phyloP scores from a whole-genome alignment of 2,329 filamentous ascomycete species.

The Emmonsiellopsis sp. region DNA sequence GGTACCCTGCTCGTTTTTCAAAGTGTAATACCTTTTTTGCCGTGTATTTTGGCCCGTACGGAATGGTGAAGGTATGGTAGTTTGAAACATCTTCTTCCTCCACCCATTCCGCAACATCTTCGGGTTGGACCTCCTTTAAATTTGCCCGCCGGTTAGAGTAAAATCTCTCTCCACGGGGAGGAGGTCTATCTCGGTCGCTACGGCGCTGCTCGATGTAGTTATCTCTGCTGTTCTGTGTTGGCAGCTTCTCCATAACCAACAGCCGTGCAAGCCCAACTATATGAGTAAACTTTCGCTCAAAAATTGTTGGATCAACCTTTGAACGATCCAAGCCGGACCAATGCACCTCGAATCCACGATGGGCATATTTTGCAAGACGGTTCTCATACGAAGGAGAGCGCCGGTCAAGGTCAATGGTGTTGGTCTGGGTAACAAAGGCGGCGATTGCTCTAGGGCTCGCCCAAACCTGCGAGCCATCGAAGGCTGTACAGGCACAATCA shows the following conservation, averaged over 20 bases:
- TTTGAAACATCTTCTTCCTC: slow-evolving; percentile 66
- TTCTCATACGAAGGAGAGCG: slow-evolving; percentile 83
- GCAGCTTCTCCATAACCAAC: slow-evolving; percentile 69
- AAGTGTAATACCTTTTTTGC: slow-evolving; percentile 22
- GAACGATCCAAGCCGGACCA: slow-evolving; percentile 66
- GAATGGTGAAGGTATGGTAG: slow-evolving; percentile 58
- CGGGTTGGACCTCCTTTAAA: slow-evolving; percentile 66
- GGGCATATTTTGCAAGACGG: slow-evolving; percentile 74
- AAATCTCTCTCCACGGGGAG: slow-evolving; percentile 37
- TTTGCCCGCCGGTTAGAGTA: slow-evolving; percentile 47
- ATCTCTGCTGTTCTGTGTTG: slow-evolving; percentile 58
- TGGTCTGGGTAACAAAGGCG: slow-evolving; percentile 73
- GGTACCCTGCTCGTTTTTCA: slow-evolving; percentile 24
- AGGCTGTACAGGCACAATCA: slow-evolving; percentile 72
- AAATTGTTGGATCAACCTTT: slow-evolving; percentile 77
- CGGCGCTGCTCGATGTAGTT: slow-evolving; percentile 61
- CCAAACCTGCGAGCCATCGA: slow-evolving; percentile 71
- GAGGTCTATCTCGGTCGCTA: slow-evolving; percentile 62
- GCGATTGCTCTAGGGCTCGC: slow-evolving; percentile 66
- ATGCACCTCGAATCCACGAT: slow-evolving; percentile 73
- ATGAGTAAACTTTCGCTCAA: slow-evolving; percentile 67
- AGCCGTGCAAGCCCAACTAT: slow-evolving; percentile 70
- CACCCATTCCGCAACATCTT: slow-evolving; percentile 77
- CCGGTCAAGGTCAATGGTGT: slow-evolving; percentile 67
- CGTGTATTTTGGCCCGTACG: slow-evolving; percentile 21